A percentile compares a stretch with the other conserved stretches of the same genome.
These are phyloP conservation scores for Colletotrichum euphorbiae DNA, from an alignment of 2,329 filamentous ascomycete genomes.

Conservation along the genomic window DNA sequence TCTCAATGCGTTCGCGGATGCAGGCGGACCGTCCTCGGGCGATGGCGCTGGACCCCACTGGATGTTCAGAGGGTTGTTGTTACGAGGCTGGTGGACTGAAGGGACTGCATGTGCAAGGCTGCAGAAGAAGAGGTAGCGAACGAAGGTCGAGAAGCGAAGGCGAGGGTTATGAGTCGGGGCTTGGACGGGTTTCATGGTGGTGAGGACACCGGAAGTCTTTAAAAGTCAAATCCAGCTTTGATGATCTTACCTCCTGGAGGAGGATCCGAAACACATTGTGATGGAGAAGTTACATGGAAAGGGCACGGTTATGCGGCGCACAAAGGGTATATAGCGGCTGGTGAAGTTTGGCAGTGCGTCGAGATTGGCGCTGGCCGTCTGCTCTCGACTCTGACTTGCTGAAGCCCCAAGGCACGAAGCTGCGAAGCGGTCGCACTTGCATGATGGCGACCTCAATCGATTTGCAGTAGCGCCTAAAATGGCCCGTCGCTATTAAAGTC, in stretches of 20 bases:
- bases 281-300: slow-evolving; percentile 59
- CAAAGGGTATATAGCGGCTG: slow-evolving; percentile 69
- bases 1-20: slow-evolving; percentile 68
- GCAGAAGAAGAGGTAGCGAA: slow-evolving; percentile 43
- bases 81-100: slow-evolving; percentile 41
- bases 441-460: slow-evolving; percentile 52
- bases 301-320: slow-evolving; percentile 55
- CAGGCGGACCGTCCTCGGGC: slow-evolving; percentile 69
- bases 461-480: slow-evolving; percentile 49
- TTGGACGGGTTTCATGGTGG: slow-evolving; percentile 56
- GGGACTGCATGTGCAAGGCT: slow-evolving; percentile 48
- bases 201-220: slow-evolving; percentile 46
- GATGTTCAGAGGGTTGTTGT: slow-evolving; percentile 57
- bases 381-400: slow-evolving; percentile 58
- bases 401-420: slow-evolving; percentile 46
- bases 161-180: slow-evolving; percentile 45
- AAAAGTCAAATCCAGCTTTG: slow-evolving; percentile 44
- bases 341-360: slow-evolving; percentile 60
- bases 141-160: slow-evolving; percentile 41
- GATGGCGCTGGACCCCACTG: slow-evolving; percentile 68
- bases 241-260: slow-evolving; percentile 58
- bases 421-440: slow-evolving; percentile 50
- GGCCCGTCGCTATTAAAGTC: slow-evolving; percentile 45
- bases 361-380: slow-evolving; percentile 55
- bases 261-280: slow-evolving; percentile 64